These are phyloP conservation scores for Nigrospora oryzae DNA, from an alignment of 2,329 filamentous ascomycete species.

Conservation along the genomic window DNA sequence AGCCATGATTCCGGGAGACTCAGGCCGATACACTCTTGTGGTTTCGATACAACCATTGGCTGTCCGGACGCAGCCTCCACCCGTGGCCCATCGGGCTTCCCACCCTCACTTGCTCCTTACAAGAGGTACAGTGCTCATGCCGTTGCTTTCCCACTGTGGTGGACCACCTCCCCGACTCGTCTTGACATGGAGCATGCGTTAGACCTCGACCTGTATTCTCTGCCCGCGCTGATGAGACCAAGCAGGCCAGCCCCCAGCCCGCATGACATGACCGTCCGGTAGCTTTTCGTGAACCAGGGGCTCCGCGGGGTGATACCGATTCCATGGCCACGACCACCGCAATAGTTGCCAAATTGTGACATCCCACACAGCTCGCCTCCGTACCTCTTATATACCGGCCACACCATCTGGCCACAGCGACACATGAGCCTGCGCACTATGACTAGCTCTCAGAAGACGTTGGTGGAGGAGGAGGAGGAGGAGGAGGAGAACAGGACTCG, in stretches of 20 bases:
- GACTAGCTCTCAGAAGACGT: slow-evolving; percentile 15
- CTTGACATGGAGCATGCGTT: too few species aligned
- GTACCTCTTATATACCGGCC: too few species aligned
- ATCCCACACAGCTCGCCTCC: too few species aligned
- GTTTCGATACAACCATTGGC: too few species aligned
- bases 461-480: slow-evolving; percentile 19
- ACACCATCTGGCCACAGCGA: slow-evolving; percentile 9
- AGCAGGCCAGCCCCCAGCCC: slow-evolving; percentile 9
- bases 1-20: too few species aligned
- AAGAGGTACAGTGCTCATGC: slow-evolving; percentile 6
- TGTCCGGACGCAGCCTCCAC: too few species aligned
- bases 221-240: slow-evolving; percentile 5
- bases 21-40: too few species aligned
- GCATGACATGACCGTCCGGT: slow-evolving; percentile 11
- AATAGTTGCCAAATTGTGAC: too few species aligned
- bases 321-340: background rate
- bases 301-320: slow-evolving; percentile 8
- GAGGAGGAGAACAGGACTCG: slow-evolving; percentile 16
- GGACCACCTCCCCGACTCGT: background rate
- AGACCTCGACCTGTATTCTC: background rate
- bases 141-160: slow-evolving; percentile 1
- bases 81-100: too few species aligned
- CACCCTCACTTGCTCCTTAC: background rate
- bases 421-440: slow-evolving; percentile 17
- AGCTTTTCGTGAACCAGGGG: slow-evolving; percentile 11